phyloP scores from a whole-genome alignment of 2,329 filamentous ascomycete species.

The Apiospora sp. region DNA sequence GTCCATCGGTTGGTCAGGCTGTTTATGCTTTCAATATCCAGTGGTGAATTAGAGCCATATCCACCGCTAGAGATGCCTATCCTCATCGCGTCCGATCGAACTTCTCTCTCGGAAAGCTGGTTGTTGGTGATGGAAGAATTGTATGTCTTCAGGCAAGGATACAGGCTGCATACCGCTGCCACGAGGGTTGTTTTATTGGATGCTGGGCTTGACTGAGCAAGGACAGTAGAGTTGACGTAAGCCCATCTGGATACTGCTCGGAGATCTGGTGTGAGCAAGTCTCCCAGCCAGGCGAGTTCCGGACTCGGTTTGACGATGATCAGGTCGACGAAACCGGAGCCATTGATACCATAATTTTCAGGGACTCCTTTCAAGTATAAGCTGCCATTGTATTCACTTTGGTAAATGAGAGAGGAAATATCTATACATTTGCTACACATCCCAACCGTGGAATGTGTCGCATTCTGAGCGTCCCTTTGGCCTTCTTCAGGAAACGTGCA shows the following conservation, averaged over 20 bases:
- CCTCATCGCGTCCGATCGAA: not conserved
- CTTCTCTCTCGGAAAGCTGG: not conserved
- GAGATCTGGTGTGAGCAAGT: not conserved
- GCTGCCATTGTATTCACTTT: not conserved
- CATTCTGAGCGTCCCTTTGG: not conserved
- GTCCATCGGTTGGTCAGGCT: not conserved
- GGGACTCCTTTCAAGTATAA: not conserved
- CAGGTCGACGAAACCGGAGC: too few species aligned
- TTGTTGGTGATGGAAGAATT: not conserved
- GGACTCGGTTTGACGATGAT: not conserved
- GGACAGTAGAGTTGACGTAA: not conserved
- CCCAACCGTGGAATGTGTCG: not conserved
- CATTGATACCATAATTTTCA: not conserved
- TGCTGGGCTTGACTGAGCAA: not conserved
- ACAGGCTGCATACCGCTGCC: not conserved
- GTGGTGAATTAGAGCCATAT: too few species aligned
- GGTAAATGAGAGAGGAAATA: not conserved
- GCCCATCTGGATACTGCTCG: constrained; percentile 6
- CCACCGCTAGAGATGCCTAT: too few species aligned
- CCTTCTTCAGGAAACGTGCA: not conserved
- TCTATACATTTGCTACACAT: constrained; percentile 19
- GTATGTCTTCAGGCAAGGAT: not conserved
- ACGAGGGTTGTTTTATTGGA: not conserved
- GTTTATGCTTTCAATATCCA: too few species aligned
- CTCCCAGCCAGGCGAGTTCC: not conserved